A percentile compares a stretch with the other conserved stretches of the same genome.
These are phyloP conservation scores for Citrus australasica DNA, from an alignment of 345 rosid species.

Conservation along the genomic window DNA sequence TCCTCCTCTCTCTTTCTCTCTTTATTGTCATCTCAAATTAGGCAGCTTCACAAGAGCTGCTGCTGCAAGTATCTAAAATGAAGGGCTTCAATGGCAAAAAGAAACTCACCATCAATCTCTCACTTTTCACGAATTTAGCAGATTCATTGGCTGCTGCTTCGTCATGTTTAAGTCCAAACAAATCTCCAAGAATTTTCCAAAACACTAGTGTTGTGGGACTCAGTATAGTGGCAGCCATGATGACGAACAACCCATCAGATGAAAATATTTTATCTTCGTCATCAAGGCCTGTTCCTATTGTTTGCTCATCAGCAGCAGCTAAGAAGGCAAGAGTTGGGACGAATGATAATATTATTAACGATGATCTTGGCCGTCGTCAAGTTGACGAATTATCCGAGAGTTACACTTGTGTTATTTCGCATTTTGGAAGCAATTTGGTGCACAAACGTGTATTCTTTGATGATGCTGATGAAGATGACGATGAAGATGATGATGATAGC, in stretches of 20 bases:
- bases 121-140: conserved; percentile 15
- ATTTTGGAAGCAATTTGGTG: conserved; percentile 14
- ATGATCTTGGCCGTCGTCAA: background rate
- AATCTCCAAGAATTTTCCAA: conserved; percentile 21
- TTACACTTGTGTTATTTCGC: conserved; percentile 27
- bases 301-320: background rate
- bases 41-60: background rate
- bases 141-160: conserved; percentile 7
- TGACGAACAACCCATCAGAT: conserved; percentile 11
- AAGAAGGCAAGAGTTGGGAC: background rate
- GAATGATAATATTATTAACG: too few species aligned
- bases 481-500: conserved; percentile 6
- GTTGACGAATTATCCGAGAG: conserved; percentile 22
- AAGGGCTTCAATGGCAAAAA: conserved; percentile 6
- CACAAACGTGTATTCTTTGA: conserved; percentile 17
- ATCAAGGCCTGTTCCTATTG: conserved; percentile 20
- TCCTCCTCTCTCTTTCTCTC: background rate
- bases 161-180: conserved; percentile 5
- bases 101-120: conserved; percentile 16
- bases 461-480: conserved; percentile 9
- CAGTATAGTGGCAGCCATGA: conserved; percentile 35
- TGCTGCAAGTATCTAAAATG: background rate
- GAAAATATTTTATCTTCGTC: conserved; percentile 16
- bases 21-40: background rate
- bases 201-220: conserved; percentile 24